These are phyloP conservation scores for Suhomyces panamericanus DNA, from an alignment of 1,139 yeast genomes.

Conservation along the genomic window DNA sequence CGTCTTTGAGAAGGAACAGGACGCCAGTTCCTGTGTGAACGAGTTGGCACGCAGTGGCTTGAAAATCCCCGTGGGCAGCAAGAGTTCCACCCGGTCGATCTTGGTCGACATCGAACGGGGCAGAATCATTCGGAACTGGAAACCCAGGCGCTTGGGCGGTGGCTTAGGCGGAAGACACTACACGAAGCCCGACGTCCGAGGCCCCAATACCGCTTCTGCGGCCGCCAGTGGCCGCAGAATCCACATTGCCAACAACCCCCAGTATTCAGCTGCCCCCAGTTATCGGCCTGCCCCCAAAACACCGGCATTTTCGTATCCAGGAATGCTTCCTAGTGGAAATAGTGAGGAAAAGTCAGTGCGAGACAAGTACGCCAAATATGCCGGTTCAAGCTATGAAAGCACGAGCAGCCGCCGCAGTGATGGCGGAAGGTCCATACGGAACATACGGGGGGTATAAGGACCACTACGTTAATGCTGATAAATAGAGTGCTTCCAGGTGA, in stretches of 20 bases:
- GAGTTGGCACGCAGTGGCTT: slow-evolving; percentile 57
- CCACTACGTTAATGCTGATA: too few relatives aligned
- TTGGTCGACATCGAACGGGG: slow-evolving; percentile 87
- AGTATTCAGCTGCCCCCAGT: slow-evolving; percentile 3
- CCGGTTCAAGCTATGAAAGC: slow-evolving; percentile 12
- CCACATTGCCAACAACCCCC: slow-evolving; percentile 20
- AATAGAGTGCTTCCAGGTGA: too few relatives aligned
- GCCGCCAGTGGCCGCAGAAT: slow-evolving; percentile 49
- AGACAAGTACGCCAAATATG: slow-evolving; percentile 37
- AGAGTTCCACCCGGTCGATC: slow-evolving; percentile 30
- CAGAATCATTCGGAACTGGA: slow-evolving; percentile 72
- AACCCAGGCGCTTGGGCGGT: slow-evolving; percentile 71
- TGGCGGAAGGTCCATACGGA: slow-evolving; percentile 25
- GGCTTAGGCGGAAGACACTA: slow-evolving; percentile 64
- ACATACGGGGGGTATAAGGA: slow-evolving; percentile 19
- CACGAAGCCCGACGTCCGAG: slow-evolving; percentile 39
- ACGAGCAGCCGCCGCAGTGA: slow-evolving; percentile 4
- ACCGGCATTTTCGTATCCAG: neutral
- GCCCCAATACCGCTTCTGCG: slow-evolving; percentile 50
- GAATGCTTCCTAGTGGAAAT: neutral
- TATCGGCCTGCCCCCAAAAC: slow-evolving; percentile 6
- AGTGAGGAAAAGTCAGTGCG: slow-evolving; percentile 23
- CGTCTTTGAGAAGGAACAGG: slow-evolving; percentile 60
- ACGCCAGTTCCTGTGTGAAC: slow-evolving; percentile 58
- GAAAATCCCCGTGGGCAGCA: slow-evolving; percentile 23